Conservation (phyloP, 805 yeast species). For the Metschnikowia matae region DNA sequence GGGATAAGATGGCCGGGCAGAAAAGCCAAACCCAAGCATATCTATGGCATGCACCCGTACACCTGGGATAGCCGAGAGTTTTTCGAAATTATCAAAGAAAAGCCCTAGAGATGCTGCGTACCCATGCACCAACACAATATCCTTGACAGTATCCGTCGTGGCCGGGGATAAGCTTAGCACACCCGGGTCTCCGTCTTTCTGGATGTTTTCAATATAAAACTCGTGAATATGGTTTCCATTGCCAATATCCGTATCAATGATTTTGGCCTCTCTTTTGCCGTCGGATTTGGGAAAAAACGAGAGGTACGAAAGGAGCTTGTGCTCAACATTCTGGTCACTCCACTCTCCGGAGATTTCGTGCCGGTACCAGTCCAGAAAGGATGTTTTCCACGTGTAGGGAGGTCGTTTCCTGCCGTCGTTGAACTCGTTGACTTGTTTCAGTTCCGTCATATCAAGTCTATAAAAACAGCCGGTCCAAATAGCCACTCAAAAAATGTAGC, state of each 20-base stretch:
- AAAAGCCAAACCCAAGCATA: constrained; percentile 67
- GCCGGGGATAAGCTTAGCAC: constrained; percentile 1
- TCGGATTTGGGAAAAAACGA: constrained; percentile 59
- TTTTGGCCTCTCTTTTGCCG: constrained; percentile 41
- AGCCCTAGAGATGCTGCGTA: constrained; percentile 90
- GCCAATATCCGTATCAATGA: constrained; percentile 55
- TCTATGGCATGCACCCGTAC: constrained; percentile 64
- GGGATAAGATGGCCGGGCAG: constrained; percentile 52
- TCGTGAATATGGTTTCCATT: constrained; percentile 68
- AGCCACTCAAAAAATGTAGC: too few relatives aligned
- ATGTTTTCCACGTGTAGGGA: constrained; percentile 14
- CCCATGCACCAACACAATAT: constrained; percentile 81
- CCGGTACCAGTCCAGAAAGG: constrained; percentile 16
- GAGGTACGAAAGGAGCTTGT: constrained; percentile 47
- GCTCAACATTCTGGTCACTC: constrained; percentile 29
- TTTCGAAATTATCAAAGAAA: constrained; percentile 64
- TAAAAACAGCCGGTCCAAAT: too few relatives aligned
- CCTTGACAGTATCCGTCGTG: constrained; percentile 25
- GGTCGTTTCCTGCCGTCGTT: constrained; percentile 15
- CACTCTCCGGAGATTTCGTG: constrained; percentile 13
- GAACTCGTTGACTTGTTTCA: constrained; percentile 11
- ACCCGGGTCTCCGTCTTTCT: constrained; percentile 25
- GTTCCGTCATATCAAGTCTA: too few relatives aligned
- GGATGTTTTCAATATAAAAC: constrained; percentile 53
- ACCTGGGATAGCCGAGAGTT: constrained; percentile 46